A percentile compares a stretch with the other conserved stretches of the same genome.
phyloP scores from a whole-genome alignment of 2,329 filamentous ascomycete species.

The Pseudodiploospora longispora region DNA sequence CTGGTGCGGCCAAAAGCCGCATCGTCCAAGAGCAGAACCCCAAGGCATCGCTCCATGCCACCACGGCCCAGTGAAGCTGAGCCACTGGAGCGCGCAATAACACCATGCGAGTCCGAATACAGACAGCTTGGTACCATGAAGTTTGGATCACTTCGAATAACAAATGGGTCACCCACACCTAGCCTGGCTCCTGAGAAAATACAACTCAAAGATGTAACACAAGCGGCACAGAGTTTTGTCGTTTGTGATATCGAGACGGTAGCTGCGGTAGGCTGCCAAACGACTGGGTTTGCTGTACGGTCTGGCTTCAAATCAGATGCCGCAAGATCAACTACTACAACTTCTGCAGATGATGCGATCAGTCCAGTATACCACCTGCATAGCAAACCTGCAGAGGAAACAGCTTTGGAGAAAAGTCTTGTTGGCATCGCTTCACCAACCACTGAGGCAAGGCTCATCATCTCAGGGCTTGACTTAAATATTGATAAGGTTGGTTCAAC shows the following conservation, averaged over 20 bases:
- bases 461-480: too few relatives aligned
- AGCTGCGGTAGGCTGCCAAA: too few relatives aligned
- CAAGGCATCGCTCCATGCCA: conserved; percentile 28
- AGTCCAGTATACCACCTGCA: too few relatives aligned
- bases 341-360: too few relatives aligned
- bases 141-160: conserved; percentile 54
- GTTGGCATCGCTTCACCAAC: too few relatives aligned
- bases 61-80: conserved; percentile 9
- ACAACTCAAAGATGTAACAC: conserved; percentile 10
- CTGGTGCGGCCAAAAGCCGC: background rate
- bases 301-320: too few relatives aligned
- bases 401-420: too few relatives aligned
- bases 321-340: too few relatives aligned
- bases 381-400: too few relatives aligned
- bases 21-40: background rate
- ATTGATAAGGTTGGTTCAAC: too few relatives aligned
- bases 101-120: conserved; percentile 47
- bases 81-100: conserved; percentile 19
- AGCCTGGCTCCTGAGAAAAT: conserved; percentile 23
- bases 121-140: conserved; percentile 54
- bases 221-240: conserved; percentile 9
- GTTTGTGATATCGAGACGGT: background rate
- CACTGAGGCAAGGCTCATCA: too few relatives aligned
- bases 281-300: too few relatives aligned
- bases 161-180: conserved; percentile 47